Evolutionary conservation across 306 rosid genomes (phyloP).

Genomic region (barrel medic (Medicago truncatula)): DNA sequence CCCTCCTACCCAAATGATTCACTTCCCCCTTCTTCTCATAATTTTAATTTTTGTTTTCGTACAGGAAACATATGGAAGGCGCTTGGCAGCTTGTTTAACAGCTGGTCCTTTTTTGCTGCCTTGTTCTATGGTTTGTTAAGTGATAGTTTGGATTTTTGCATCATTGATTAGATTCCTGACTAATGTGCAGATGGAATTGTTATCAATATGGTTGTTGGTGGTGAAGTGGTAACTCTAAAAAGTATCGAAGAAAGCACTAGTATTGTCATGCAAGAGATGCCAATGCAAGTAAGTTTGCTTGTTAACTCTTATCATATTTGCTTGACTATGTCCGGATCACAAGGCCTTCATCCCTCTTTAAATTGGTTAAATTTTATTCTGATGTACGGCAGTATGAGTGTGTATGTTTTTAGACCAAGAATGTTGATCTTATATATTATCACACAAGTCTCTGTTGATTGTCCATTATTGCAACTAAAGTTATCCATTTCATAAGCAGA

Average conservation of each 20-base stretch:
- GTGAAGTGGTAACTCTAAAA: constrained; percentile 83
- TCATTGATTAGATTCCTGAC: constrained; percentile 41
- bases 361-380: not conserved
- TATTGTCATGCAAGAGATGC: constrained; percentile 90
- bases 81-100: constrained; percentile 77
- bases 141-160: constrained; percentile 34
- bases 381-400: not conserved
- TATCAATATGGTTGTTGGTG: constrained; percentile 94
- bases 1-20: not conserved
- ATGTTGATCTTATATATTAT: constrained; percentile 13
- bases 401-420: constrained; percentile 7
- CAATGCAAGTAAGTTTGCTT: constrained; percentile 73
- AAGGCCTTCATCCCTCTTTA: constrained; percentile 8
- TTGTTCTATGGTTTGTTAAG: constrained; percentile 30
- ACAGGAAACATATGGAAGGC: constrained; percentile 89
- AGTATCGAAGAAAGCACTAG: constrained; percentile 79
- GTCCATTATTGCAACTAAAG: not conserved
- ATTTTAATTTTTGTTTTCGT: constrained; percentile 37
- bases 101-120: constrained; percentile 65
- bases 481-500: constrained; percentile 1
- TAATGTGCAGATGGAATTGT: constrained; percentile 80
- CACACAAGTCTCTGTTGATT: not conserved
- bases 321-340: not conserved
- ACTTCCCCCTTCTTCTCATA: constrained; percentile 33
- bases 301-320: not conserved